A percentile compares a stretch with the other conserved stretches of the same genome.
Conservation (phyloP, 2,329 filamentous ascomycete genomes). For the Blastomyces parvus region DNA sequence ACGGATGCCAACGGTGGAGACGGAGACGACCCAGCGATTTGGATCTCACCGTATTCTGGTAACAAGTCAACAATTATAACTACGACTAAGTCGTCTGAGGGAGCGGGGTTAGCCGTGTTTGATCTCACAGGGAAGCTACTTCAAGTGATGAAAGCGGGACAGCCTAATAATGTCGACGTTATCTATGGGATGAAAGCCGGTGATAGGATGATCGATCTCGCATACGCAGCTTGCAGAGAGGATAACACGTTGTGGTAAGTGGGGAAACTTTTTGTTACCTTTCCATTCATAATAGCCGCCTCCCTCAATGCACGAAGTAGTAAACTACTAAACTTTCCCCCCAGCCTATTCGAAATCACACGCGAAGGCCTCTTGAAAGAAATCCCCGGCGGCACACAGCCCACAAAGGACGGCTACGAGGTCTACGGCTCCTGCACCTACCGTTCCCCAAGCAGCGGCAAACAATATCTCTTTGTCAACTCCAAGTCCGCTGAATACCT, state of each 20-base stretch:
- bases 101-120: constrained; percentile 43
- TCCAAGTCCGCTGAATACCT: constrained; percentile 46
- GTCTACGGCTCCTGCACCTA: constrained; percentile 48
- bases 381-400: constrained; percentile 41
- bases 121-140: constrained; percentile 42
- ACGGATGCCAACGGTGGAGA: constrained; percentile 39
- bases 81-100: constrained; percentile 43
- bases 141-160: constrained; percentile 37
- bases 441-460: constrained; percentile 38
- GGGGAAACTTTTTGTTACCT: neutral
- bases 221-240: constrained; percentile 43
- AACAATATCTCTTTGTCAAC: constrained; percentile 48
- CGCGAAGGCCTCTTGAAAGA: constrained; percentile 36
- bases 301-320: neutral
- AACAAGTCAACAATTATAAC: constrained; percentile 43
- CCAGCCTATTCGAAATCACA: constrained; percentile 44
- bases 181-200: constrained; percentile 43
- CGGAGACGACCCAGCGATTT: constrained; percentile 43
- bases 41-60: constrained; percentile 37
- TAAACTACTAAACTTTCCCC: neutral
- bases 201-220: constrained; percentile 38
- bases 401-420: constrained; percentile 37
- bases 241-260: constrained; percentile 46
- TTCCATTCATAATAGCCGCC: neutral
- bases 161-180: constrained; percentile 48